Evolutionary conservation across 805 yeast species (phyloP).

Genomic region (Saccharomycopsis schoenii): DNA sequence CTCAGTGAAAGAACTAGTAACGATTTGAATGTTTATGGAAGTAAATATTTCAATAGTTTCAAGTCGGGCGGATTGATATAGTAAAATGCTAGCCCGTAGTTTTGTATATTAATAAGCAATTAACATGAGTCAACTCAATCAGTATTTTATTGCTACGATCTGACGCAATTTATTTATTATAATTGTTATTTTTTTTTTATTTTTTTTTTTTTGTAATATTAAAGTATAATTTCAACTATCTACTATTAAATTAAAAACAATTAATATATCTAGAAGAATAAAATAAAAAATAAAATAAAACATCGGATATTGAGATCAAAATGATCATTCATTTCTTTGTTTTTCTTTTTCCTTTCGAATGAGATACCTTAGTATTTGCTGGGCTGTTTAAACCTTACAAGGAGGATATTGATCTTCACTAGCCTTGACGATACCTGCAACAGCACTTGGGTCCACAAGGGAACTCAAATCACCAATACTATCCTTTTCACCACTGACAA

Average conservation of each 20-base stretch:
- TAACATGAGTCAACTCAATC: neutral
- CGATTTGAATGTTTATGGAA: neutral
- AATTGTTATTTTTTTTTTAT: neutral
- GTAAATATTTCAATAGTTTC: neutral
- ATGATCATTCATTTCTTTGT: neutral
- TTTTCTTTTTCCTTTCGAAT: neutral
- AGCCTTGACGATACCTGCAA: constrained; percentile 61
- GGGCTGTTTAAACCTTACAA: neutral
- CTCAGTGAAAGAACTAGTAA: neutral
- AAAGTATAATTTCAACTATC: neutral
- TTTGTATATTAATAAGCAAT: neutral
- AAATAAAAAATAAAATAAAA: neutral
- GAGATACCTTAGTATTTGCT: too few species aligned
- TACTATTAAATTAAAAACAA: neutral
- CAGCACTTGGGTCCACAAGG: constrained; percentile 76
- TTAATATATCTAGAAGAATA: neutral
- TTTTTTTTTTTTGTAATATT: neutral
- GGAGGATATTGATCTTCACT: constrained; percentile 37
- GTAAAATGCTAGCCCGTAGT: neutral
- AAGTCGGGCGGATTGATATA: neutral
- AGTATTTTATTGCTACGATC: neutral
- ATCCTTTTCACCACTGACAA: constrained; percentile 85
- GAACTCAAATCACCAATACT: constrained; percentile 90
- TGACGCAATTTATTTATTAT: neutral
- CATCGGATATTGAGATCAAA: neutral